Conservation (phyloP, 768 basidiomycete genomes). For the Coprinellus aureogranulatus region DNA sequence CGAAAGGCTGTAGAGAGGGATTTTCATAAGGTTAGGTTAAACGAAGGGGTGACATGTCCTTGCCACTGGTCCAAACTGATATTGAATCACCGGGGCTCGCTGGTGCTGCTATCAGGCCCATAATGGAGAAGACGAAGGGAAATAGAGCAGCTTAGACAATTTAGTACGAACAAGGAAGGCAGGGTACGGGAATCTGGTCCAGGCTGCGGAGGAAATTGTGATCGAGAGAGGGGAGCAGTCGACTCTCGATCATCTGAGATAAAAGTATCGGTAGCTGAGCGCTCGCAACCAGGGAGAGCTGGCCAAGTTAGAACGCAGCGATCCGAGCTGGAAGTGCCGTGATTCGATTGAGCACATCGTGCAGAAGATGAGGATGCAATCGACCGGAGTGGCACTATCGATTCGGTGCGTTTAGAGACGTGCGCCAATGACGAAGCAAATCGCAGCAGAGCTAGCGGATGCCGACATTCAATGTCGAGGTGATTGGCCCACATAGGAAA, state of each 20-base stretch:
- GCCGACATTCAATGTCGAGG: neutral
- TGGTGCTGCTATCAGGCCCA: neutral
- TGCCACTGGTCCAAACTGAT: neutral
- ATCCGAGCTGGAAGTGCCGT: no score
- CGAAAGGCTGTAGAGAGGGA: neutral
- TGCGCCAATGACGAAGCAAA: neutral
- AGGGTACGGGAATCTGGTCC: neutral
- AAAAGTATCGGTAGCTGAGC: neutral
- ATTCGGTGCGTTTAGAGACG: neutral
- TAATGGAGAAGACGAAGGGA: neutral
- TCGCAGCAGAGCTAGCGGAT: neutral
- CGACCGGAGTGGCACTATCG: neutral
- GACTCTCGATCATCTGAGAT: slow-evolving; percentile 2
- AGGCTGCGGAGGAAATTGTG: slow-evolving; percentile 3
- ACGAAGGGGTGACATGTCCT: neutral
- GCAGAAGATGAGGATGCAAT: no score
- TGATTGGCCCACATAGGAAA: slow-evolving; percentile 5
- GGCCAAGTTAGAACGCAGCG: no score
- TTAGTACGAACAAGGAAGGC: slow-evolving; percentile 3
- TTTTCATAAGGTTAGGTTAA: neutral
- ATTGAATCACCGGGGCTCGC: neutral
- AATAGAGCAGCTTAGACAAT: neutral
- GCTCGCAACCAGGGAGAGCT: no score
- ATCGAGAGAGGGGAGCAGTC: neutral
- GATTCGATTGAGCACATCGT: no score